Evolutionary conservation across 1,139 yeast genomes (phyloP).

Genomic region (Yamadazyma trypodendri): DNA sequence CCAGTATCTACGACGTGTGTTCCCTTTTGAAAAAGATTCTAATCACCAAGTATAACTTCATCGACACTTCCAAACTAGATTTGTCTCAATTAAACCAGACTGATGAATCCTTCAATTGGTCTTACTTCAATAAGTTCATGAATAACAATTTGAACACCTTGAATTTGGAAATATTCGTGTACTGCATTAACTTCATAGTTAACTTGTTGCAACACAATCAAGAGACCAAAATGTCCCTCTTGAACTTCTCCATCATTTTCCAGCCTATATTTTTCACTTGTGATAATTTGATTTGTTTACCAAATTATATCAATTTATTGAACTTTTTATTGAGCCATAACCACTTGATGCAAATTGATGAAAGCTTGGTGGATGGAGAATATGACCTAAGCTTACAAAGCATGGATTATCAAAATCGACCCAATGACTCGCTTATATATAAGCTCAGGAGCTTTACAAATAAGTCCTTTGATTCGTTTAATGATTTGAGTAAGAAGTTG

Average conservation of each 20-base stretch:
- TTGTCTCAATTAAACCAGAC: slow-evolving; percentile 6
- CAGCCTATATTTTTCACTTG: slow-evolving; percentile 19
- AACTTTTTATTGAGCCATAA: slow-evolving; percentile 10
- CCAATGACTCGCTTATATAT: slow-evolving; percentile 9
- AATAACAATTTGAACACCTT: slow-evolving; percentile 9
- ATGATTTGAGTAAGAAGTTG: slow-evolving; percentile 11
- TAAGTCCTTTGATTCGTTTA: slow-evolving; percentile 17
- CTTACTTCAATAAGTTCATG: slow-evolving; percentile 13
- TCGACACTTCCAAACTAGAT: slow-evolving; percentile 10
- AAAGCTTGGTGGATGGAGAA: slow-evolving; percentile 7
- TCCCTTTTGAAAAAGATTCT: slow-evolving; percentile 21
- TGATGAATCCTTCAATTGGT: slow-evolving; percentile 13
- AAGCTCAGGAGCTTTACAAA: slow-evolving; percentile 17
- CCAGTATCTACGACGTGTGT: slow-evolving; percentile 21
- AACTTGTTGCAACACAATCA: slow-evolving; percentile 10
- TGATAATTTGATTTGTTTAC: slow-evolving; percentile 14
- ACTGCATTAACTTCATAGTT: slow-evolving; percentile 12
- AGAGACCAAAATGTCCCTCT: slow-evolving; percentile 17
- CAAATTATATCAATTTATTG: slow-evolving; percentile 15
- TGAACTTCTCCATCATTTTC: slow-evolving; percentile 19
- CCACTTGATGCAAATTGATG: slow-evolving; percentile 6
- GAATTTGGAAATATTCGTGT: slow-evolving; percentile 14
- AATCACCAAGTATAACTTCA: slow-evolving; percentile 13
- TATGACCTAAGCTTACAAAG: slow-evolving; percentile 4
- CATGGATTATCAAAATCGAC: neutral